These are phyloP conservation scores for Psidium guajava DNA, from an alignment of 345 rosid species.

Conservation along the genomic window DNA sequence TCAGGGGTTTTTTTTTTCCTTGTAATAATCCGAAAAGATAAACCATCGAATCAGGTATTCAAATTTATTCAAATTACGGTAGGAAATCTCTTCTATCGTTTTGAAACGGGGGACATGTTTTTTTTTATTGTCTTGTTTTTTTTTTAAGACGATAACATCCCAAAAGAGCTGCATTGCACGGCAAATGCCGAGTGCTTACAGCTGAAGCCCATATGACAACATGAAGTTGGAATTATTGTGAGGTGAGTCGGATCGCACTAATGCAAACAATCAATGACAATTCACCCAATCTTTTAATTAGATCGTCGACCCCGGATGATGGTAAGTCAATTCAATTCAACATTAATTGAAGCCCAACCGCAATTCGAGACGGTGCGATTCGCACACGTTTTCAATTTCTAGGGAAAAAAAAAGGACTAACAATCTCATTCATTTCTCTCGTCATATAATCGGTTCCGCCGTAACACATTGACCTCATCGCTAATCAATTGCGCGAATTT, in stretches of 20 bases:
- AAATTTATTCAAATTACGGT: background rate
- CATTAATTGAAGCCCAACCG: background rate
- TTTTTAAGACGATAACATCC: background rate
- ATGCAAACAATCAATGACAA: background rate
- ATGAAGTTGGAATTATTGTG: background rate
- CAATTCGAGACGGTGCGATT: background rate
- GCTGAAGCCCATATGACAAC: background rate
- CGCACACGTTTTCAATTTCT: background rate
- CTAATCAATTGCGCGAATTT: background rate
- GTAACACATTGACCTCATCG: background rate
- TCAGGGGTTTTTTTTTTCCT: background rate
- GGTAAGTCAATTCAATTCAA: background rate
- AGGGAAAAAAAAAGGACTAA: background rate
- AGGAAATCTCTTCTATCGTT: background rate
- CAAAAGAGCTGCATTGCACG: background rate
- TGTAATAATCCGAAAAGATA: background rate
- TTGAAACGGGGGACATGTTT: background rate
- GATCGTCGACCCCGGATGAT: background rate
- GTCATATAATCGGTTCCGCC: background rate
- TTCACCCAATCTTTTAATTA: background rate
- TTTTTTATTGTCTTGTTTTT: background rate
- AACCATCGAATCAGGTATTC: background rate
- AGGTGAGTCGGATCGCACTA: background rate
- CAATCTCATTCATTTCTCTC: background rate
- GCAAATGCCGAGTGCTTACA: background rate